Conservation (phyloP, 2,329 filamentous ascomycete genomes). For the Monosporascus sp. region DNA sequence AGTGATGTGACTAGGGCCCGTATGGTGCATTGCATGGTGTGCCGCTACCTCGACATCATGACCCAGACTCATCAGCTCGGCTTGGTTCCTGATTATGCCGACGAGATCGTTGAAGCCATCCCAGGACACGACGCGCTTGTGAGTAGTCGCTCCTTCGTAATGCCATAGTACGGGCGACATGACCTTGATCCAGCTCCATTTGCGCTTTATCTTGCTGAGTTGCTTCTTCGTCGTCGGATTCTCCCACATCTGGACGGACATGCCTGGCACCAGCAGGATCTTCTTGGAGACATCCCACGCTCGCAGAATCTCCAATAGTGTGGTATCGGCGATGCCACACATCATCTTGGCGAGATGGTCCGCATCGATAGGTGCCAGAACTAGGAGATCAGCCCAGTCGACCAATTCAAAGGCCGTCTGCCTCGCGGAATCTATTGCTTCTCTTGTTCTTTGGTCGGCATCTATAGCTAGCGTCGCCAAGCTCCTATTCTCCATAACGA, state of each 20-base stretch:
- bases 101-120: constrained; percentile 66
- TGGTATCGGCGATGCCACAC: constrained; percentile 72
- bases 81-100: constrained; percentile 70
- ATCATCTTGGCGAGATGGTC: constrained; percentile 85
- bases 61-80: constrained; percentile 68
- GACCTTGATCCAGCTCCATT: constrained; percentile 83
- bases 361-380: constrained; percentile 79
- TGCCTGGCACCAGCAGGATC: constrained; percentile 78
- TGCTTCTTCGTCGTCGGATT: constrained; percentile 86
- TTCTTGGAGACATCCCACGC: constrained; percentile 86
- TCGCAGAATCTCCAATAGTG: constrained; percentile 74
- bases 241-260: constrained; percentile 86
- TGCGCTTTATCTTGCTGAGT: constrained; percentile 72
- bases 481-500: constrained; percentile 52
- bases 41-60: constrained; percentile 59
- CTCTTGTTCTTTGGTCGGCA: constrained; percentile 29
- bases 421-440: constrained; percentile 47
- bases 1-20: constrained; percentile 31
- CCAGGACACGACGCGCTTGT: constrained; percentile 55
- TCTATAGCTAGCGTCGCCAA: constrained; percentile 30
- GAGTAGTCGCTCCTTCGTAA: constrained; percentile 48
- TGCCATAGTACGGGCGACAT: constrained; percentile 79
- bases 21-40: constrained; percentile 33
- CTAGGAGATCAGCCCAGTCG: constrained; percentile 81
- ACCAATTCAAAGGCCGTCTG: constrained; percentile 62